Base-by-base conservation (phyloP, 352 stramenopile genomes). In the Globisporangium cylindrosporum region DNA sequence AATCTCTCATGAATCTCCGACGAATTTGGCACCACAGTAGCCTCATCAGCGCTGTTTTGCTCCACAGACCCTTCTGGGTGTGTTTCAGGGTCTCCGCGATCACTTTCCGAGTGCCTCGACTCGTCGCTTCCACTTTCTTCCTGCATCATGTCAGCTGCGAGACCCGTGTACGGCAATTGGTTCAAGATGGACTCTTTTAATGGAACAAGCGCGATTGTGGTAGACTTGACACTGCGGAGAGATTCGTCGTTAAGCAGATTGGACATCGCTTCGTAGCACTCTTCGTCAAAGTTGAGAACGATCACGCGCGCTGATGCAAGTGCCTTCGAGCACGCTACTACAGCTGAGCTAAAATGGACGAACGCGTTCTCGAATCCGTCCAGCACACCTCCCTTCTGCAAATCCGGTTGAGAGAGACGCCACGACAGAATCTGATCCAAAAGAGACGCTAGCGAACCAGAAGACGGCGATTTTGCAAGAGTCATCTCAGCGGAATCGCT, bases 351-450 rank as follows among this genome's bases (percentile, higher is more conserved):
- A 7, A 85, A 55, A 18, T 64, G 59, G 5, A 89, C 51, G 48
- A 89, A 89, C 1, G 73, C 66, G 34, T 84, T 95, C 15, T 89
- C 73, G 53, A 93, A 86, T 0, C 83, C 80, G 64, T 97, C 91
- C 43, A 97, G 62, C 0, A 97, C 79, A 20, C 80, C 73, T 22
- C 91, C 91, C 20, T 63, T 72, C 48, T 74, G 73, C n/a, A 93
- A 59, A 63, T 97, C 90, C 24, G 77, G 61, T 59, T 90, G 80
- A 0, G 59, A 51, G 9, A 96, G 32, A 9, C 86, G 79, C 86
- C 84, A 96, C 12, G 67, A 27, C 43, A 97, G 29, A 36, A 97
- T 81, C 12, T 83, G 64, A 4, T 76, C 55, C 29, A 97, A 62
- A 25, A 96, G 61, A 24, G 61, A 55, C n/a, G 66, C 65, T n/a